A percentile compares a stretch with the other conserved stretches of the same genome.
phyloP scores from a whole-genome alignment of 345 rosid genomes.

The Citrus australasica region DNA sequence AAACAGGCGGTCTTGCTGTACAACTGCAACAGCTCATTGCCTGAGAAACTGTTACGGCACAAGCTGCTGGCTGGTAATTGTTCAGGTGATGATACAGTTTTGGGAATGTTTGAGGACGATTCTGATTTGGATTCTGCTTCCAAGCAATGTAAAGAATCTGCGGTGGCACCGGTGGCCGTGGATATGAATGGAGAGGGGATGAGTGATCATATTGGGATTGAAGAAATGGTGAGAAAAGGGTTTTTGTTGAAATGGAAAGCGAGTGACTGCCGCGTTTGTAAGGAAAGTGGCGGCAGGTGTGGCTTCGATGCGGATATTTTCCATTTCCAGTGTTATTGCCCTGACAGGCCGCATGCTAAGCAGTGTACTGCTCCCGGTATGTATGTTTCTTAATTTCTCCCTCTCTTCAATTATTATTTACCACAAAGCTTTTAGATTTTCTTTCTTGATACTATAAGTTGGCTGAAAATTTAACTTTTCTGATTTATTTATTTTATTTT shows the following conservation, averaged over 20 bases:
- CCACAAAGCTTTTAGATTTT: background rate
- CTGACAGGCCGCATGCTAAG: constrained; percentile 43
- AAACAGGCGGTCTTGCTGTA: constrained; percentile 14
- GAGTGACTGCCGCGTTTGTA: constrained; percentile 38
- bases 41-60: constrained; percentile 1
- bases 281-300: constrained; percentile 42
- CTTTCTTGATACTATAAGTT: background rate
- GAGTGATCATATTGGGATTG: background rate
- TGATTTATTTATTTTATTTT: no score
- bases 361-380: constrained; percentile 19
- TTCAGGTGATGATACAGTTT: background rate
- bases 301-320: constrained; percentile 22
- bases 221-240: constrained; percentile 21
- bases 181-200: background rate
- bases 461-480: no score
- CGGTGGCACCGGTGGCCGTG: constrained; percentile 25
- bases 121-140: constrained; percentile 22
- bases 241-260: constrained; percentile 46
- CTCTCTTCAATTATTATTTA: background rate
- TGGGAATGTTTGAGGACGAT: constrained; percentile 22
- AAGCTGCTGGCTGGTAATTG: constrained; percentile 1
- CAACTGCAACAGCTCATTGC: constrained; percentile 18
- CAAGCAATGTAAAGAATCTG: constrained; percentile 12
- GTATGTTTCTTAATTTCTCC: background rate
- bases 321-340: constrained; percentile 48